Evolutionary conservation across 2,329 filamentous ascomycete species (phyloP).

Genomic region (Sporothrix dimorphospora): DNA sequence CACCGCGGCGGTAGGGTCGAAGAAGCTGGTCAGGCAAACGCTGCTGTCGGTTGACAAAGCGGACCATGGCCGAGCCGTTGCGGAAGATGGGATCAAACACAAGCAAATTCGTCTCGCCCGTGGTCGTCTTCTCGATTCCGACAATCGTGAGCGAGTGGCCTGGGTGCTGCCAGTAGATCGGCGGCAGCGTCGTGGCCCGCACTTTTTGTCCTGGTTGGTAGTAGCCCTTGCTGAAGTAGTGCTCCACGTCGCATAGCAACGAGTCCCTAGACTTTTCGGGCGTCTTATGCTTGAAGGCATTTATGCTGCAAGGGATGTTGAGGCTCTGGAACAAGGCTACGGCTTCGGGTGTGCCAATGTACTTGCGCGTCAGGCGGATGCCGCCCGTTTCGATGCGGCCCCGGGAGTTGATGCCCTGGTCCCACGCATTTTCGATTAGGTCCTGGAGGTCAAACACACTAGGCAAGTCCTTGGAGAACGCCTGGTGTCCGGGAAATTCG

Average conservation of each 20-base stretch:
- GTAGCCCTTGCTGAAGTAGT: conserved; percentile 69
- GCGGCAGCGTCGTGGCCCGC: conserved; percentile 71
- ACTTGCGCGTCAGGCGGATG: conserved; percentile 86
- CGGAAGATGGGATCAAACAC: conserved; percentile 88
- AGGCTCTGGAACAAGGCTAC: conserved; percentile 76
- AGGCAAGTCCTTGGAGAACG: conserved; percentile 66
- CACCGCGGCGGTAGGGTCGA: conserved; percentile 72
- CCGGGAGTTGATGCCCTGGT: conserved; percentile 74
- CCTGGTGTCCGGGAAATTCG: conserved; percentile 57
- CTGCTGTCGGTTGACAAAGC: conserved; percentile 55
- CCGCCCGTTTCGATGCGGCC: conserved; percentile 83
- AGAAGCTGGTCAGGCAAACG: conserved; percentile 59
- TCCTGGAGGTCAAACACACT: conserved; percentile 83
- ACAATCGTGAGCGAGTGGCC: conserved; percentile 91
- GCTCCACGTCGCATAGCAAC: conserved; percentile 69
- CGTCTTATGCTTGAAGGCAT: conserved; percentile 58
- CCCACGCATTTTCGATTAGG: conserved; percentile 85
- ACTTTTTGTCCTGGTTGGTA: conserved; percentile 62
- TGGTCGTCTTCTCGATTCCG: conserved; percentile 71
- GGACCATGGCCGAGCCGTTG: conserved; percentile 65
- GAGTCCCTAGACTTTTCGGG: conserved; percentile 53
- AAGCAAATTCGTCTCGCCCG: conserved; percentile 70
- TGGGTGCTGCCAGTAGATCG: conserved; percentile 87
- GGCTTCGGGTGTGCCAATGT: conserved; percentile 91
- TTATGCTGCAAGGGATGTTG: conserved; percentile 68